Conservation (phyloP, 345 rosid species). For the Abelmoschus esculentus region DNA sequence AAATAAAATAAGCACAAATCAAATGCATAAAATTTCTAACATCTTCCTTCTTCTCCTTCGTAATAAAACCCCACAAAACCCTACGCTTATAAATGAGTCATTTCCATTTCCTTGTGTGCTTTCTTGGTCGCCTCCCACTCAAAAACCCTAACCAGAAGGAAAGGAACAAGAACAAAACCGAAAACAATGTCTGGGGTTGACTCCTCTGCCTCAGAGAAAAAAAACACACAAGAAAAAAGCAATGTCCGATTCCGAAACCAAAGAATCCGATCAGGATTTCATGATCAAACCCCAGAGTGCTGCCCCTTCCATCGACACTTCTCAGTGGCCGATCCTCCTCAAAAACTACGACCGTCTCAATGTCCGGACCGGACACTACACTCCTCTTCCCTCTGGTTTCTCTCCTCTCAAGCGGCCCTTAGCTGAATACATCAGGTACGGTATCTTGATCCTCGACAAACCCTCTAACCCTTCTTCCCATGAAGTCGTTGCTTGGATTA, state of each 20-base stretch:
- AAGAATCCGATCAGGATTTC: conserved; percentile 33
- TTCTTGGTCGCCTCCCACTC: too few species aligned
- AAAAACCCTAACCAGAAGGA: too few species aligned
- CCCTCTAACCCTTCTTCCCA: conserved; percentile 96
- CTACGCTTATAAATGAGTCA: too few species aligned
- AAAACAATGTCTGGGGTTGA: conserved; percentile 54
- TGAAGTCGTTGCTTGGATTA: conserved; percentile 98
- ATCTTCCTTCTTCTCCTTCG: too few species aligned
- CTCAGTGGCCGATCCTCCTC: conserved; percentile 84
- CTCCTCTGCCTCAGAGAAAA: conserved; percentile 42
- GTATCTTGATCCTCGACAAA: conserved; percentile 77
- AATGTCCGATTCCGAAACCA: conserved; percentile 3
- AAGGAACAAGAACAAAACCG: too few species aligned
- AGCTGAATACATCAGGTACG: conserved; percentile 71
- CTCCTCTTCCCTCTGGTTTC: conserved; percentile 71
- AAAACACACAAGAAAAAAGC: conserved; percentile 41
- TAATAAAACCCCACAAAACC: too few species aligned
- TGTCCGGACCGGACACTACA: conserved; percentile 98
- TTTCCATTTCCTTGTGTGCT: too few species aligned
- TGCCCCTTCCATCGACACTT: conserved; percentile 72
- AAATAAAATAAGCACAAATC: too few species aligned
- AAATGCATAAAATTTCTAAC: too few species aligned
- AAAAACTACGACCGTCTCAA: conserved; percentile 90
- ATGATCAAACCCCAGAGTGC: conserved; percentile 75
- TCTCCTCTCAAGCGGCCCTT: conserved; percentile 88